Evolutionary conservation across 306 rosid species (phyloP), one percentile per base, ranked within the genome.

Genomic region (Cucumis hystrix): DNA sequence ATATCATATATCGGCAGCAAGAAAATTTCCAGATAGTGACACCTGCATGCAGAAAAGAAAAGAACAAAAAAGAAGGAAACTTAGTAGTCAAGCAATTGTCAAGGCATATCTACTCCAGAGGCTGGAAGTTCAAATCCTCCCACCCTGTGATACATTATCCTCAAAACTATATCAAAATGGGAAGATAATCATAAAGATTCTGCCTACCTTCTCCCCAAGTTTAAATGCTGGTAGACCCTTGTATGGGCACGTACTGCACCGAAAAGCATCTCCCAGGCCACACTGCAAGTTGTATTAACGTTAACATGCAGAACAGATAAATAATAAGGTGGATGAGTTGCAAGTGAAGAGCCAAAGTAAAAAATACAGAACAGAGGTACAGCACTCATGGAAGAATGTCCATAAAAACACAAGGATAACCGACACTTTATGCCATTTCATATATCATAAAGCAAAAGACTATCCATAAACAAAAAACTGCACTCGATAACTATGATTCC

Each of bases 231-330:
- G 96, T 78, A 95, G 92, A 60, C 99, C 99, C 84, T 91, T 95
- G 89, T 92, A 95, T 33, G 99, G 99, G 82, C 99, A 95, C 7
- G 98, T 88, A 74, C 89, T 17, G 80, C 99, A 95, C 79, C 99
- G 92, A 77, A 95, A 95, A 75, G 99, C 99, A 83, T 95, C 99
- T 43, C 99, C 97, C 11, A 95, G 85, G 10, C 97, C 97, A 88
- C 99, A 95, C 99, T 95, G 96, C 85, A 87, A 67, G 62, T 77
- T 6, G 81, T 49, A 82, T 20, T 16, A 37, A 28, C 6, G 25
- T 52, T 82, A 62, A 12, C 20, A n/a, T 10, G 65, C 17, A 13
- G 47, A 18, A n/a, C n/a, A n/a, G n/a, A n/a, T n/a, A n/a, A n/a
- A n/a, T n/a, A n/a, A n/a, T n/a, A n/a, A n/a, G n/a, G n/a, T n/a